phyloP scores from a whole-genome alignment of 2,329 filamentous ascomycete genomes.

The Epichloe baconii region DNA sequence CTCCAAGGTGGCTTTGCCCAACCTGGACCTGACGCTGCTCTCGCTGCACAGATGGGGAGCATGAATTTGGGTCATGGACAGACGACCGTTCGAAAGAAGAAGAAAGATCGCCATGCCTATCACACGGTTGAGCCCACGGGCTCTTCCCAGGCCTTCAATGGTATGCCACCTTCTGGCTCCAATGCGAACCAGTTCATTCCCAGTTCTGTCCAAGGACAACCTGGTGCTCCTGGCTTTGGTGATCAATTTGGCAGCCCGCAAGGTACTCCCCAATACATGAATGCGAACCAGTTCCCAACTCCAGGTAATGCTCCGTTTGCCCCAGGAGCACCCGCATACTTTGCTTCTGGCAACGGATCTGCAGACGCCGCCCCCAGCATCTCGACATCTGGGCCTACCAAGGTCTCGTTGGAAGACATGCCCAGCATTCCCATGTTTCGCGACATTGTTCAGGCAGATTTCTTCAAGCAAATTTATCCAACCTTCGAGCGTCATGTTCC shows the following conservation, averaged over 20 bases:
- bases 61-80: conserved; percentile 50
- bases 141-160: conserved; percentile 57
- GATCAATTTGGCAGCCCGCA: conserved; percentile 33
- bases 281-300: conserved; percentile 46
- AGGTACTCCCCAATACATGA: conserved; percentile 26
- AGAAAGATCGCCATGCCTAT: conserved; percentile 91
- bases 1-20: conserved; percentile 16
- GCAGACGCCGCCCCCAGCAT: conserved; percentile 20
- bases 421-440: conserved; percentile 80
- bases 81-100: conserved; percentile 53
- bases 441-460: conserved; percentile 72
- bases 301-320: conserved; percentile 34
- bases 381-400: conserved; percentile 23
- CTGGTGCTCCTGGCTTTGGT: conserved; percentile 20
- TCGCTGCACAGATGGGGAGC: conserved; percentile 65
- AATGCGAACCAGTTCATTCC: conserved; percentile 31
- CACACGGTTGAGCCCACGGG: conserved; percentile 68
- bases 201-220: conserved; percentile 11
- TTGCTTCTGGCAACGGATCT: conserved; percentile 11
- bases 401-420: conserved; percentile 82
- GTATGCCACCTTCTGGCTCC: conserved; percentile 45
- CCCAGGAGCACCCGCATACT: conserved; percentile 14
- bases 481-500: conserved; percentile 92
- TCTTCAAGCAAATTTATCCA: conserved; percentile 76
- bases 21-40: conserved; percentile 30